phyloP scores from a whole-genome alignment of 108 stramenopile genomes.

The Cyclotella choctawhatcheeana region DNA sequence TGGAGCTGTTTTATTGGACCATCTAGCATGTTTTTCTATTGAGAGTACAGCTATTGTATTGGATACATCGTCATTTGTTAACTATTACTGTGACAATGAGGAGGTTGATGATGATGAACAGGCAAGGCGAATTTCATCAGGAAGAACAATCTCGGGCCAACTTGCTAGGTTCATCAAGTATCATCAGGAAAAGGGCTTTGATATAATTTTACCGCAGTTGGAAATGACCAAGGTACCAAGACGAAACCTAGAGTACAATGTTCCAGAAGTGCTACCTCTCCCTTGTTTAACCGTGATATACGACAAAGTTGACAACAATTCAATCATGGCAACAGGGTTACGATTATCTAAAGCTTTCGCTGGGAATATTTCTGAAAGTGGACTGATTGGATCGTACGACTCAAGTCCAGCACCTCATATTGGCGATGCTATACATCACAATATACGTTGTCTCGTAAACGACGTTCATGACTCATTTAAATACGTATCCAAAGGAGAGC shows the following conservation, averaged over 20 bases:
- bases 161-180: conserved; percentile 23
- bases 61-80: conserved; percentile 17
- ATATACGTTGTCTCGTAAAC: conserved; percentile 23
- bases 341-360: not conserved
- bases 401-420: not conserved
- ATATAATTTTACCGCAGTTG: conserved; percentile 29
- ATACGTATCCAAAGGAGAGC: conserved; percentile 24
- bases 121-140: conserved; percentile 8
- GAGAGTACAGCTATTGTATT: conserved; percentile 22
- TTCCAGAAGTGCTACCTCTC: conserved; percentile 18
- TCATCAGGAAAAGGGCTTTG: conserved; percentile 25
- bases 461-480: conserved; percentile 27
- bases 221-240: conserved; percentile 22
- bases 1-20: conserved; percentile 21
- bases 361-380: not conserved
- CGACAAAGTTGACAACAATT: conserved; percentile 6
- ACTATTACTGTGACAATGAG: conserved; percentile 11
- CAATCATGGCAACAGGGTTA: conserved; percentile 4
- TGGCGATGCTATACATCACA: conserved; percentile 23
- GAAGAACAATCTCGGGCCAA: conserved; percentile 10
- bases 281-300: conserved; percentile 27
- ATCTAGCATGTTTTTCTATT: conserved; percentile 28
- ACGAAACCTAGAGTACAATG: conserved; percentile 17
- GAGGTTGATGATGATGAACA: conserved; percentile 14
- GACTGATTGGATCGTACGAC: conserved; percentile 23